Percentiles rank a stretch among this genome's conserved stretches.
phyloP scores from a whole-genome alignment of 768 basidiomycete species.

The Auricularia cornea region DNA sequence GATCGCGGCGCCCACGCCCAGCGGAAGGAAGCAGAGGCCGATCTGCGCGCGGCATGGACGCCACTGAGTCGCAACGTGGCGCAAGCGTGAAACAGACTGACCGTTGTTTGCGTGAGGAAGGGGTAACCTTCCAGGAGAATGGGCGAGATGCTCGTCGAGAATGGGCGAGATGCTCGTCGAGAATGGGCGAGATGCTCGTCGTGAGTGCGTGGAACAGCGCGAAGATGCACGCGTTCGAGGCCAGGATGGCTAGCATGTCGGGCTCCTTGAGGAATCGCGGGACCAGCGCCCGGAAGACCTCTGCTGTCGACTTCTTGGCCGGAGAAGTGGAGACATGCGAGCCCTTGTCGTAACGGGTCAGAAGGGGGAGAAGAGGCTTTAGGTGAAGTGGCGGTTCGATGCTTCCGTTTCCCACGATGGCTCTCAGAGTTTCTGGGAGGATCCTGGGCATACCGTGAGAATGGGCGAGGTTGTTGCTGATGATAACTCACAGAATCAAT shows the following conservation, averaged over 20 bases:
- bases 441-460: conserved; percentile 18
- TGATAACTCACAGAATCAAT: conserved; percentile 36
- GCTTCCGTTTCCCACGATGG: conserved; percentile 38
- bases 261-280: conserved; percentile 39
- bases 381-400: conserved; percentile 23
- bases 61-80: no score
- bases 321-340: background rate
- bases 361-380: conserved; percentile 24
- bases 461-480: background rate
- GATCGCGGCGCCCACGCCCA: conserved; percentile 62
- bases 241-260: conserved; percentile 47
- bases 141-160: conserved; percentile 51
- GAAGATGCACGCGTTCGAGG: conserved; percentile 45
- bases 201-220: conserved; percentile 55
- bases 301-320: background rate
- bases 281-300: background rate
- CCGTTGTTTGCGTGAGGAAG: conserved; percentile 42
- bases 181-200: no score
- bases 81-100: no score
- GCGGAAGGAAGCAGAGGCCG: conserved; percentile 70
- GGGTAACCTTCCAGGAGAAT: conserved; percentile 53
- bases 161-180: no score
- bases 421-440: conserved; percentile 37
- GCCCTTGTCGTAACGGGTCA: conserved; percentile 7
- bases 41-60: conserved; percentile 36